Evolutionary conservation across 2,329 filamentous ascomycete genomes (phyloP), one percentile per base, ranked within the genome.

Genomic region (Aspergillus sp.): DNA sequence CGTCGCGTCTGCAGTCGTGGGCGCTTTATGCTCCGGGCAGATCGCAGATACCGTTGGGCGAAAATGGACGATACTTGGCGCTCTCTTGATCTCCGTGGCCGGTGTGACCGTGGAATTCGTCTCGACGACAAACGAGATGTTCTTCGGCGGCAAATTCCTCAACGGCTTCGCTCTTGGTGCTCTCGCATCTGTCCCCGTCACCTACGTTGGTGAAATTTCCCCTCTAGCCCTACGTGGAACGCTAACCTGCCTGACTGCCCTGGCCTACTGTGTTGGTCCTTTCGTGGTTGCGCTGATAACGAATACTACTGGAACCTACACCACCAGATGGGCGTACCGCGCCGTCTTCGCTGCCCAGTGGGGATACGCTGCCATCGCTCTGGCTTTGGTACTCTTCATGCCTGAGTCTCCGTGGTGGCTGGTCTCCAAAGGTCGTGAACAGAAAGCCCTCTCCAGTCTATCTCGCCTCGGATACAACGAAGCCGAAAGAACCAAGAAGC

Each of bases 321-420:
- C 48, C n/a, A 52, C 15, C 7, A 44, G 40, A 13, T 57, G 54
- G 54, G 54, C 54, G 15, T 57, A 57, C 34, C 48, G 49, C 13
- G 33, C 48, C 7, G 20, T 57, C 15, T 57, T 57, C 37, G 49
- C 44, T 17, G 42, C 54, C 8, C 54, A 57, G 19, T 57, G 51
- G 45, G 54, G 48, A 33, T 52, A 39, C 34, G 42, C 48, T 17
- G 48, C 17, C 41, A 22, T 52, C 13, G 54, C 34, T 12, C 48
- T 57, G 7, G 33, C 49, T 1, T 13, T 58, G 7, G 53, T 58
- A 30, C 13, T 53, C 47, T 58, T 61, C 13, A 51, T 54, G 37
- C 58, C 58, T 17, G 58, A 61, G n/a, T 61, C 58, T 8, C 58
- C 58, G 2, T 57, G 58, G 51, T 61, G 56, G 55, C 56, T 61